Base-by-base conservation (phyloP, 371 early-diverging fungal genomes). In the Dinochytrium kinnereticum region DNA sequence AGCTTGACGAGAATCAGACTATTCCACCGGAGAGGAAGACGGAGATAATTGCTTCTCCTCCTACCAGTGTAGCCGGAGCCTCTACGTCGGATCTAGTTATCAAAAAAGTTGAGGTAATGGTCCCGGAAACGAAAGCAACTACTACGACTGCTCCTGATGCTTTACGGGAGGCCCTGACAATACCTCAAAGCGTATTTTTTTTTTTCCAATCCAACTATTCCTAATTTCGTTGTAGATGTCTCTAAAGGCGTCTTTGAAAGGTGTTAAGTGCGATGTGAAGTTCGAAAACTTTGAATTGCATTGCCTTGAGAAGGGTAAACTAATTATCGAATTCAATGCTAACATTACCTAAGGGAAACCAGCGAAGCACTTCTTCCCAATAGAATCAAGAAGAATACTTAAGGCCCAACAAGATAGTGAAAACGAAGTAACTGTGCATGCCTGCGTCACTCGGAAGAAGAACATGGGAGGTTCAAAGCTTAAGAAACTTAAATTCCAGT, bases 261-360 rank as follows among this genome's bases (percentile, higher is more conserved):
- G 74, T 0, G 31, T 40, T 21, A 82, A 84, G 53, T 75, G 80
- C 55, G 82, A 82, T 17, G 44, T 85, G 2, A 68, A 66, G 13
- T 68, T 84, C 28, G 72, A 73, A 37, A 74, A 82, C 59, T 73
- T 71, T 30, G 76, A 80, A 64, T 67, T 85, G 24, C 24, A 77
- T 37, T 82, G 82, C 61, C 30, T 53, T 15, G 84, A 85, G 13
- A 85, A 85, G 74, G 68, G 82, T 82, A 49, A 68, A 17, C 51
- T 66, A 0, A 66, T 24, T 51, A 19, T 59, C 28, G 17, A 33
- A 28, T 24, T 24, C 57, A 34, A 17, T 66, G 40, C 28, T n/a
- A 2, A 61, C 1, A 64, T 19, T n/a, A 49, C 13, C 19, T 57
- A 39, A 83, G 81, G 39, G 57, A 83, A 81, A 57, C 71, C 68